phyloP scores from a whole-genome alignment of 225 moss, liverwort and hornwort species.

The Takakia lepidozioides region DNA sequence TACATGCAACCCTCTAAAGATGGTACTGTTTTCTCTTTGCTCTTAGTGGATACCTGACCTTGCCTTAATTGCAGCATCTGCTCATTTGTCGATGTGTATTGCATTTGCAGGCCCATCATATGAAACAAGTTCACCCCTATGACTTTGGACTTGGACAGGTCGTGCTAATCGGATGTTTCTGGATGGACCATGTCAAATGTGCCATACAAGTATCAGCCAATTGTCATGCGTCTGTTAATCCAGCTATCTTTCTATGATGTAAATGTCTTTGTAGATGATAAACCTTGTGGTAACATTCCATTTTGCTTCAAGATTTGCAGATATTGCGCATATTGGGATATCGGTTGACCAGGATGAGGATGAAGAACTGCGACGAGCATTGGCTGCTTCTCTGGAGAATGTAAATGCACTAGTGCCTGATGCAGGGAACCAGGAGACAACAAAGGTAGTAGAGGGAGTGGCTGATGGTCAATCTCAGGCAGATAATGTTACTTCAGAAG shows the following conservation, averaged over 20 bases:
- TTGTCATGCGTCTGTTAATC: too few relatives aligned
- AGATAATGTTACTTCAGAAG: slow-evolving; percentile 25
- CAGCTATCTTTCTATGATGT: not conserved
- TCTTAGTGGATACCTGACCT: too few relatives aligned
- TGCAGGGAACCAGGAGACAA: slow-evolving; percentile 21
- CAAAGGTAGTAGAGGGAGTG: slow-evolving; percentile 16
- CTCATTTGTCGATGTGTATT: not conserved
- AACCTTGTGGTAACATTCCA: not conserved
- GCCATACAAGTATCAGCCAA: too few relatives aligned
- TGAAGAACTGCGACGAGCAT: slow-evolving; percentile 55
- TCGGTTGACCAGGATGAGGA: slow-evolving; percentile 38
- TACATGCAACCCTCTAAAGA: slow-evolving; percentile 29
- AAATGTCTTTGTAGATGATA: not conserved
- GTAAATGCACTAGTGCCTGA: slow-evolving; percentile 27
- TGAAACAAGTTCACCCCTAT: not conserved
- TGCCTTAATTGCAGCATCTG: too few relatives aligned
- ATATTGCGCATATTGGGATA: slow-evolving; percentile 37
- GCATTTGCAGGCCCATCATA: not conserved
- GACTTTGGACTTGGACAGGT: too few relatives aligned
- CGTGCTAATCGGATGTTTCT: too few relatives aligned
- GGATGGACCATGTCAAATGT: too few relatives aligned
- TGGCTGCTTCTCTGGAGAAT: slow-evolving; percentile 39
- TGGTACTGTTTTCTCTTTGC: slow-evolving; percentile 6
- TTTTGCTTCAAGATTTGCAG: slow-evolving; percentile 25
- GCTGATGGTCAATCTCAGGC: slow-evolving; percentile 15